These are phyloP conservation scores for Clathrospora elynae DNA, from an alignment of 2,329 filamentous ascomycete species.

Conservation along the genomic window DNA sequence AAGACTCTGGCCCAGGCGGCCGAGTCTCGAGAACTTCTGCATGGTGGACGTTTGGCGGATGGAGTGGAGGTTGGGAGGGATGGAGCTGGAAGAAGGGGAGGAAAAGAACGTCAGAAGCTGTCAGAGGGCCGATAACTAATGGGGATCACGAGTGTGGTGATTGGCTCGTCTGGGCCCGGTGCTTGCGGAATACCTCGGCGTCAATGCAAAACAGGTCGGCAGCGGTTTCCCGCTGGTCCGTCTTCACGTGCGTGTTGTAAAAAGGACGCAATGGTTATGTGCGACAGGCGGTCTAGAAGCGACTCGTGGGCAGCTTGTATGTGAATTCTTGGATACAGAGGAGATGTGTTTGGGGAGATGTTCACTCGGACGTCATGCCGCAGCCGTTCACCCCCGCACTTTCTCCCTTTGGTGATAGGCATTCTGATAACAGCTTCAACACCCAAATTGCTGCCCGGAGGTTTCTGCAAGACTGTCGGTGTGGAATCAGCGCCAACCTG, in stretches of 20 bases:
- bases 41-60: constrained; percentile 57
- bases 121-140: constrained; percentile 45
- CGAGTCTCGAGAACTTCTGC: constrained; percentile 73
- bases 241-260: constrained; percentile 36
- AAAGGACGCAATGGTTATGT: constrained; percentile 19
- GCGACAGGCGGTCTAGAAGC: constrained; percentile 5
- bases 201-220: constrained; percentile 29
- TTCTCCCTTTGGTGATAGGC: no score
- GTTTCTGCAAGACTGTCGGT: no score
- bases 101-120: constrained; percentile 47
- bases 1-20: constrained; percentile 69
- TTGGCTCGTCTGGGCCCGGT: constrained; percentile 38
- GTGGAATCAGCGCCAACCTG: no score
- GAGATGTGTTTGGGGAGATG: no score
- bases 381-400: no score
- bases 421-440: no score
- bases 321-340: no score
- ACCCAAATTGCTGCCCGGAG: no score
- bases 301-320: constrained; percentile 1
- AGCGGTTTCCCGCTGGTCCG: constrained; percentile 40
- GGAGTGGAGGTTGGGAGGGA: constrained; percentile 46
- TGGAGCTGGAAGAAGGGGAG: constrained; percentile 38
- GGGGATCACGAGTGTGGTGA: constrained; percentile 35
- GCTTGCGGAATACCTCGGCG: constrained; percentile 38
- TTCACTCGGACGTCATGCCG: no score